Evolutionary conservation across 345 rosid genomes (phyloP), one percentile per base, ranked within the genome.

Genomic region (Cardamine occulta): DNA sequence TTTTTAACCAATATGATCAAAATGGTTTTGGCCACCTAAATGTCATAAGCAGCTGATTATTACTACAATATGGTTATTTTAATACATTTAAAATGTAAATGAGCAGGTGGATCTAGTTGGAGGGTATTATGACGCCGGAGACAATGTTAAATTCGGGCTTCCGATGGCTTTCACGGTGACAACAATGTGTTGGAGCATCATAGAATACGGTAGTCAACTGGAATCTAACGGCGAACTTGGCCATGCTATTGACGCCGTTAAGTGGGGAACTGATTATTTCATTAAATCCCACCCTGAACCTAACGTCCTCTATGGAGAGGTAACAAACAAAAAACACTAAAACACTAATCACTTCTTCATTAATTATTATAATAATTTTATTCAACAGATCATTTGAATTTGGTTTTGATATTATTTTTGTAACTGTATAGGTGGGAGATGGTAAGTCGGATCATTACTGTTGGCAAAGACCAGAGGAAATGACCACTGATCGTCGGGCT

Each of bases 381-480:
- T 39, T 29, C 10, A 12, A 39, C 44, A 24, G 2, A 21, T 59
- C 18, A 42, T 15, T 9, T 62, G 1, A 61, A 14, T 40, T 68
- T 32, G 32, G 21, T 55, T 47, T 14, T 18, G 14, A 51, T 60
- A 8, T 9, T 75, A 11, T 57, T 64, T n/a, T 55, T 45, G 39
- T 42, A 64, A 74, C 48, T 44, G 10, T 65, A 2, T 77, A 93
- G 98, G 98, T 91, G 29, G 98, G 97, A 47, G 98, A 94, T 79
- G 98, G 98, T 10, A 84, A 88, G 82, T 89, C 84, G 58, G 98
- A 94, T 77, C 96, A 94, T 69, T 85, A 88, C 70, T 94, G 98
- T 74, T 91, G 98, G 98, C 98, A 94, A 88, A 84, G 97, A 49
- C 98, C 98, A 24, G 98, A 94, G 83, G 98, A 94, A 51, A 94